Conservation (phyloP, 345 rosid species). For the Euphorbia tirucalli region DNA sequence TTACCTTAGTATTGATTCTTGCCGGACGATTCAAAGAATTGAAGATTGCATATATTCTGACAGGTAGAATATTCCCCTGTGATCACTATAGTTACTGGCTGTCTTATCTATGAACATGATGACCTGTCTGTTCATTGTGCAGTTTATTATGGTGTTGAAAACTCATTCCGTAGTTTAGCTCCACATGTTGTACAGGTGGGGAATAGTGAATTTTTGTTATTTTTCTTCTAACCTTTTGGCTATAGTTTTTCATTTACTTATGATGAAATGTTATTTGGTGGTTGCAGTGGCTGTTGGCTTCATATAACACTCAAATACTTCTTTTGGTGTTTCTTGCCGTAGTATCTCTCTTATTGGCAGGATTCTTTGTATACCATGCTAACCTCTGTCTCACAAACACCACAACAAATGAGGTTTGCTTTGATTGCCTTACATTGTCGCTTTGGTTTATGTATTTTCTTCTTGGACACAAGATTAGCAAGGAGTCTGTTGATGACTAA, state of each 20-base stretch:
- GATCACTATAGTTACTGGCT: constrained; percentile 4
- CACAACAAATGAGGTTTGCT: constrained; percentile 80
- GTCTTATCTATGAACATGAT: constrained; percentile 12
- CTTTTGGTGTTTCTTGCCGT: constrained; percentile 77
- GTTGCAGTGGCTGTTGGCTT: constrained; percentile 78
- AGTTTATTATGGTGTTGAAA: constrained; percentile 80
- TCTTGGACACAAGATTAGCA: neutral
- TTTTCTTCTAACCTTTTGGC: neutral
- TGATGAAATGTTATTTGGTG: constrained; percentile 18
- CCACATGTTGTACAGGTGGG: constrained; percentile 71
- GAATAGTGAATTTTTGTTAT: constrained; percentile 13
- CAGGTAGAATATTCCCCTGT: constrained; percentile 39
- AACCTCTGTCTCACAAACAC: constrained; percentile 78
- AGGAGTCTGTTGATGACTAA: neutral
- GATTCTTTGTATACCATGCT: constrained; percentile 81
- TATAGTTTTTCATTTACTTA: neutral
- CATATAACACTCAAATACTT: constrained; percentile 85
- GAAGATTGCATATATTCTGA: constrained; percentile 48
- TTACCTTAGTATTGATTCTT: constrained; percentile 69
- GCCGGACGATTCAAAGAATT: constrained; percentile 68
- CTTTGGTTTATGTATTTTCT: neutral
- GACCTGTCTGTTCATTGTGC: constrained; percentile 28
- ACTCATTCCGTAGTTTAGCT: constrained; percentile 62
- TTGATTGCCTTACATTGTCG: neutral
- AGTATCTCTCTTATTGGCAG: constrained; percentile 73